Base-by-base conservation (phyloP, 2,329 filamentous ascomycete genomes). In the Hawksworthiomyces lignivorus region DNA sequence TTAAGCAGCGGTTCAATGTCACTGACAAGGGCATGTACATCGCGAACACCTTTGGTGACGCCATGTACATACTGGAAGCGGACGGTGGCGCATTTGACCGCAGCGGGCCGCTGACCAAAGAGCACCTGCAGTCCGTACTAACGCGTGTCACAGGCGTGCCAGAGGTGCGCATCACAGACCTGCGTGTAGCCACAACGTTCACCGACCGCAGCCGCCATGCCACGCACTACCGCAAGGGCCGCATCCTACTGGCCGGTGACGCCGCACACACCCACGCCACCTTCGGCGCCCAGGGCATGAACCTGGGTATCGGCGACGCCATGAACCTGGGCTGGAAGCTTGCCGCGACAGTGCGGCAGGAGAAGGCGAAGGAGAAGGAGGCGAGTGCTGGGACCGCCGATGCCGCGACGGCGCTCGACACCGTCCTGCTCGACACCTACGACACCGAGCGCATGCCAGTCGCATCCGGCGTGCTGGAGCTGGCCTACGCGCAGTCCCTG, bases 291-390 rank as follows among this genome's bases (percentile, higher is more conserved):
- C 69, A 73, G 50, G 70, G 71, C 3, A 64, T 73, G 61, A 73
- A 73, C 44, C 68, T 68, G 0, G 69, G 70, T 0, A 61, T 73
- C 17, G 65, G 65, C 36, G 70, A 73, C 48, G 63, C 68, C 2
- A 62, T 69, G 27, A 73, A 73, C 29, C 54, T 73, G 5, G 63
- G 63, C n/a, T 73, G 70, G 68, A 73, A 73, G 47, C 55, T 73
- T 3, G 61, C 64, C 0, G 57, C 64, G 0, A 62, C 65, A 1
- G 45, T 71, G 4, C 45, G 52, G 18, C 36, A 40, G 38, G 47
- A 47, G 37, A n/a, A n/a, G n/a, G n/a, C n/a, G n/a, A n/a, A n/a
- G n/a, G n/a, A n/a, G n/a, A n/a, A n/a, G n/a, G n/a, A n/a, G n/a
- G n/a, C n/a, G n/a, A n/a, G n/a, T n/a, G n/a, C n/a, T n/a, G n/a